Percentiles rank a stretch among this genome's conserved stretches.
These are phyloP conservation scores for Nigrospora sphaerica DNA, from an alignment of 2,329 filamentous ascomycete species.

Conservation along the genomic window DNA sequence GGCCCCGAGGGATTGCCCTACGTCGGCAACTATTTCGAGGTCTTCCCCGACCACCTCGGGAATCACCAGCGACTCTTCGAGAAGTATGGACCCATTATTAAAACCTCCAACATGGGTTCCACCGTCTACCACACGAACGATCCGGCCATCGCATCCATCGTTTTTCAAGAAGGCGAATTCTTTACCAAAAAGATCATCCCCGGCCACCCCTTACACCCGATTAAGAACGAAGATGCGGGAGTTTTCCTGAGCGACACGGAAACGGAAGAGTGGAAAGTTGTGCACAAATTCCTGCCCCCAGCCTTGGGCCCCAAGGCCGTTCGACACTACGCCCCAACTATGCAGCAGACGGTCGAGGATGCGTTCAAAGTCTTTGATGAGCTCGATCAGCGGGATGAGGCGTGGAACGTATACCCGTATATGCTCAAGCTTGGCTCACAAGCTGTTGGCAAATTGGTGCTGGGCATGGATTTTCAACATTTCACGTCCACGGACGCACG, in stretches of 20 bases:
- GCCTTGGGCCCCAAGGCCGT: conserved; percentile 53
- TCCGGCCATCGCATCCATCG: conserved; percentile 35
- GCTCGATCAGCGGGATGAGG: conserved; percentile 38
- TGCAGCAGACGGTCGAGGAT: conserved; percentile 48
- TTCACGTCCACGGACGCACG: conserved; percentile 36
- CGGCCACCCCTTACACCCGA: conserved; percentile 36
- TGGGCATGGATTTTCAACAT: conserved; percentile 38
- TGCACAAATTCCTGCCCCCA: conserved; percentile 57
- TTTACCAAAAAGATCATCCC: conserved; percentile 47
- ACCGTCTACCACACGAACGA: conserved; percentile 43
- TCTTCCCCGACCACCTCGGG: conserved; percentile 50
- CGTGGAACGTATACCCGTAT: conserved; percentile 41
- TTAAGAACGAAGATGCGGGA: conserved; percentile 33
- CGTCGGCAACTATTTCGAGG: conserved; percentile 47
- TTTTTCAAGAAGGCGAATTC: conserved; percentile 41
- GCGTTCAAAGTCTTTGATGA: conserved; percentile 42
- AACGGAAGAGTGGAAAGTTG: conserved; percentile 38
- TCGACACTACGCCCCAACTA: conserved; percentile 50
- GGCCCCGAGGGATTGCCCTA: conserved; percentile 39
- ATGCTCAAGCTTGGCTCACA: conserved; percentile 43
- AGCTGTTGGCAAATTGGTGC: conserved; percentile 34
- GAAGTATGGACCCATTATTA: conserved; percentile 43
- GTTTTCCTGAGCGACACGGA: conserved; percentile 44
- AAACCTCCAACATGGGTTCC: conserved; percentile 44
- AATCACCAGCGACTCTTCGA: conserved; percentile 49